Base-by-base conservation (phyloP, 2,329 filamentous ascomycete genomes). In the Neonectria sp. region DNA sequence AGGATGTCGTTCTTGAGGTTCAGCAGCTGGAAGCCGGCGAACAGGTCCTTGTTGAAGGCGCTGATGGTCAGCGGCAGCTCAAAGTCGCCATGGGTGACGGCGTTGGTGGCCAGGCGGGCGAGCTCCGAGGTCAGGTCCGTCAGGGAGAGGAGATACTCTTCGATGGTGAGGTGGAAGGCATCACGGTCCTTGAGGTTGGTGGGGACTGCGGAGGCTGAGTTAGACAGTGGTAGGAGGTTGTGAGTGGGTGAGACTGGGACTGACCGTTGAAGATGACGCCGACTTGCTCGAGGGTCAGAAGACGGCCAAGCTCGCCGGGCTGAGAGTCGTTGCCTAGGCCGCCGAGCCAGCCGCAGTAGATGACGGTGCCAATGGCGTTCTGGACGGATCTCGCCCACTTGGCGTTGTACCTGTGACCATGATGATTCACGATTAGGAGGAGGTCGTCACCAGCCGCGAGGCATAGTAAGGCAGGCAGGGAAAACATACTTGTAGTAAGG, bases 1-100 rank as follows among this genome's bases (percentile, higher is more conserved):
- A 99, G 83, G 25, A 91, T 91, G 80, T 99, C 96, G 77, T 99
- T 99, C 87, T 98, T 98, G 74, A 99, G 86, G 80, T 99, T 99
- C 73, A 99, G 89, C 73, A 98, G 90, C 87, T 98, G 96, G 83
- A 99, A 99, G 17, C 95, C 96, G 3, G 95, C 94, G 76, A 97
- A 95, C 43, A 99, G 83, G 78, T 98, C 95, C 84, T 98, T 98
- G 84, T 98, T 91, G 79, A 98, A 98, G 71, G 90, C 89, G 79
- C 93, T 94, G 81, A 98, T 98, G 79, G 93, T 91, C 61, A 97
- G 86, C 21, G 96, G 96, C 67, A 96, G 89, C 65, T 89, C 86
- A 76, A 95, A 95, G 82, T 99, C 95, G 65, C 95, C 95, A 43
- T 97, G 86, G 1, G 95, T 80, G 71, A 99, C 96, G 6, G 94